Percentiles rank a stretch among this genome's conserved stretches.
phyloP scores from a whole-genome alignment of 139 green algal genomes.

The Chlamydomonas asymmetrica region DNA sequence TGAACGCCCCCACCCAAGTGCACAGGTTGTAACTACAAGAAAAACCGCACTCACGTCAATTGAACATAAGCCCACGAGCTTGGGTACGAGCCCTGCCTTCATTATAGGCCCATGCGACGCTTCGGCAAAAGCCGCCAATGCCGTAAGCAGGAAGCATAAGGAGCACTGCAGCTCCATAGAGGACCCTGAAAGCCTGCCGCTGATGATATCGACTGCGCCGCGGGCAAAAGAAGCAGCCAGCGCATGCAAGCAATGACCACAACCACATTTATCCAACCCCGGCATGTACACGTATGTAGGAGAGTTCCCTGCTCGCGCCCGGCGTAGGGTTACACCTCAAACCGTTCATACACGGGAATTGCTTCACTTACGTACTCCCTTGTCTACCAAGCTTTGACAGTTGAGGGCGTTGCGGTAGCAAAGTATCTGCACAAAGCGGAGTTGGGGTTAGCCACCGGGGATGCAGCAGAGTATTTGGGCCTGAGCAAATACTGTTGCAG shows the following conservation, averaged over 20 bases:
- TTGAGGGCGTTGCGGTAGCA: slow-evolving; percentile 37
- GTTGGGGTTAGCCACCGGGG: too few relatives aligned
- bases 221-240: too few relatives aligned
- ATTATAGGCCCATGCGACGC: slow-evolving; percentile 33
- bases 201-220: slow-evolving; percentile 31
- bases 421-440: too few relatives aligned
- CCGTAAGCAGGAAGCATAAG: slow-evolving; percentile 46
- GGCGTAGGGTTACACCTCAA: too few relatives aligned
- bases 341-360: background rate
- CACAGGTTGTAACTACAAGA: background rate
- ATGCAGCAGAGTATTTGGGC: too few relatives aligned
- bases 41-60: background rate
- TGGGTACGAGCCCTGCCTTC: slow-evolving; percentile 28
- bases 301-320: too few relatives aligned
- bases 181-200: slow-evolving; percentile 2
- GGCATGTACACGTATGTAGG: too few relatives aligned
- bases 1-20: too few relatives aligned
- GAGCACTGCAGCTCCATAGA: slow-evolving; percentile 28
- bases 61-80: slow-evolving; percentile 23
- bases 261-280: too few relatives aligned
- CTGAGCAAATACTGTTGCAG: too few relatives aligned
- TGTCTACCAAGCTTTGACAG: slow-evolving; percentile 30
- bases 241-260: too few relatives aligned
- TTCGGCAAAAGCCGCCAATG: slow-evolving; percentile 38
- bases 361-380: slow-evolving; percentile 18